phyloP scores from a whole-genome alignment of 768 basidiomycete genomes.

The Strobilomyces echinocephalus region DNA sequence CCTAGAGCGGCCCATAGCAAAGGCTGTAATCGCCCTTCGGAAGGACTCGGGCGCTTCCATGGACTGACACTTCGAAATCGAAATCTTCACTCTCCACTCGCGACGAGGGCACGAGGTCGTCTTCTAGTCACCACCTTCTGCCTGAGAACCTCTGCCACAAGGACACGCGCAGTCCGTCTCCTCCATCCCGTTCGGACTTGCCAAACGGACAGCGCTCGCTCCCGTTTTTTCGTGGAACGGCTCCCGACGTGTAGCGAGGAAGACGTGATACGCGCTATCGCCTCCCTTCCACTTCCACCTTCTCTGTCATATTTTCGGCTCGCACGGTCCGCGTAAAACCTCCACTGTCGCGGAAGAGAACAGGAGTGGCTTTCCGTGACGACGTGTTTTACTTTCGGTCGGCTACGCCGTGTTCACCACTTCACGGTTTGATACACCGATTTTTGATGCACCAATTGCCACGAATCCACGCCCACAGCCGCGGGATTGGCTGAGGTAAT shows the following conservation, averaged over 20 bases:
- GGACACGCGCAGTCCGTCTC: neutral
- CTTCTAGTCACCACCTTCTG: slow-evolving; percentile 12
- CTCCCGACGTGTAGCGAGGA: neutral
- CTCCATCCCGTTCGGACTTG: slow-evolving; percentile 3
- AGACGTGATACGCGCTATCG: slow-evolving; percentile 19
- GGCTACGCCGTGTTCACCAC: slow-evolving; percentile 10
- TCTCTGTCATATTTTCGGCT: neutral
- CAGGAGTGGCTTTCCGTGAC: neutral
- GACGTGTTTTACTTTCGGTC: neutral
- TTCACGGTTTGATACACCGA: slow-evolving; percentile 9
- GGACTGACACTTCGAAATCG: slow-evolving; percentile 1
- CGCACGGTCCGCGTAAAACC: neutral
- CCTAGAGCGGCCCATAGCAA: slow-evolving; percentile 1
- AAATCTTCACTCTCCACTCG: slow-evolving; percentile 5
- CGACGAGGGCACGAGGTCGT: slow-evolving; percentile 14
- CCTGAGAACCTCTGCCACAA: slow-evolving; percentile 17
- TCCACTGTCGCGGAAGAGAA: neutral
- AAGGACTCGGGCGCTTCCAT: slow-evolving; percentile 7
- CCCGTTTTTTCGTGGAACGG: neutral
- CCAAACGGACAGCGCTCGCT: neutral
- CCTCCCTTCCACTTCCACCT: slow-evolving; percentile 4
- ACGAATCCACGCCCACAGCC: slow-evolving; percentile 21
- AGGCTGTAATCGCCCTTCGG: slow-evolving; percentile 6
- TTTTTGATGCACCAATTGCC: slow-evolving; percentile 14
- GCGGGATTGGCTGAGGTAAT: slow-evolving; percentile 27